These are phyloP conservation scores for Alternaria rosae DNA, from an alignment of 2,329 filamentous ascomycete species.

Conservation along the genomic window DNA sequence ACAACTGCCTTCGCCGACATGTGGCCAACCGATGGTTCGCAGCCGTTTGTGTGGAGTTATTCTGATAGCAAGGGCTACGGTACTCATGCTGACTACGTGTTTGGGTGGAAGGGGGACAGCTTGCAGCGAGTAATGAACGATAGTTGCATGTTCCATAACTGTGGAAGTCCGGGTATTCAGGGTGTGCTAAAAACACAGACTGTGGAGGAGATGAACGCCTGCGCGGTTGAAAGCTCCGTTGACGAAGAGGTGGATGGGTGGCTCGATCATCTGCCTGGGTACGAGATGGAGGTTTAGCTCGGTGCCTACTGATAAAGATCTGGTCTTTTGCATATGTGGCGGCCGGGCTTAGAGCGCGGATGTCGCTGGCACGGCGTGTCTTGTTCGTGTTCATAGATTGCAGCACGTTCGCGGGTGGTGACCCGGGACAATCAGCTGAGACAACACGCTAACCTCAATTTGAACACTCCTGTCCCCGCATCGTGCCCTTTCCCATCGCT, in stretches of 20 bases:
- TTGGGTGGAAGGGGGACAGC: constrained; percentile 40
- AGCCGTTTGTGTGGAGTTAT: neutral
- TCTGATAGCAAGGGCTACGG: constrained; percentile 35
- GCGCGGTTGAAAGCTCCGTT: constrained; percentile 20
- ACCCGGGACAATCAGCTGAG: neutral
- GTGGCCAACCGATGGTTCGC: constrained; percentile 33
- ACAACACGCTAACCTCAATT: neutral
- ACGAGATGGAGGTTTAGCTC: neutral
- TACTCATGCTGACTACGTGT: constrained; percentile 36
- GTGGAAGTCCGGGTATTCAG: constrained; percentile 26
- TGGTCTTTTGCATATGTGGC: neutral
- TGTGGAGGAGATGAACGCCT: constrained; percentile 29
- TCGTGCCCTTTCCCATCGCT: neutral
- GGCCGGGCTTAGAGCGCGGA: neutral
- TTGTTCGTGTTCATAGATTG: neutral
- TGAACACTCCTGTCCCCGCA: neutral
- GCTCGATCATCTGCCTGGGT: constrained; percentile 22
- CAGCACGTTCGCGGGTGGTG: neutral
- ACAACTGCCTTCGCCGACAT: constrained; percentile 40
- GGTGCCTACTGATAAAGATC: neutral
- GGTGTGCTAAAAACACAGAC: constrained; percentile 27
- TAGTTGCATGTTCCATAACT: constrained; percentile 33
- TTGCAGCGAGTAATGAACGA: constrained; percentile 36
- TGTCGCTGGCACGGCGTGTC: neutral
- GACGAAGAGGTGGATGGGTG: constrained; percentile 28